Evolutionary conservation across 331 rosid species (phyloP), one percentile per base, ranked within the genome.

Genomic region (Malus hybrid): DNA sequence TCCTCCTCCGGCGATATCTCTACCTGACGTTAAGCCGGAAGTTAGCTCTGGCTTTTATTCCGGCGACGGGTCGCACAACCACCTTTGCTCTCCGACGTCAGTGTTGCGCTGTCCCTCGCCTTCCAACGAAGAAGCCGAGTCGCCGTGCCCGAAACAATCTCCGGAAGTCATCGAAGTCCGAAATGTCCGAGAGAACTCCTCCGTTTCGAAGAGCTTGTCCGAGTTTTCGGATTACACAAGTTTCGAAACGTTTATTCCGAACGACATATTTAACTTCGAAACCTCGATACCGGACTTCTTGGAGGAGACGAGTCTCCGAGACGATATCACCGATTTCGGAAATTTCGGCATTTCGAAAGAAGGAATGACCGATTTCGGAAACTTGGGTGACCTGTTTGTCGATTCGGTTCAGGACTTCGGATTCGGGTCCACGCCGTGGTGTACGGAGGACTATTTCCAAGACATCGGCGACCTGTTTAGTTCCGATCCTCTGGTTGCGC

Each of bases 391-490:
- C 39, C 32, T 60, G 16, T 79, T 90, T 10, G 48, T 80, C 19
- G 79, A 73, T 75, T 50, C 86, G 3, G 29, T 13, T 34, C 82
- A 80, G 65, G 83, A 80, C 34, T 79, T 87, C 50, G 90, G 88
- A 18, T 88, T 83, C n/a, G 83, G 90, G 1, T 65, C 78, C 6
- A 5, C 62, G 4, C 34, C 75, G 36, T 78, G 70, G 65, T 75
- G 36, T 14, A 48, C 22, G 52, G 80, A 84, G 67, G 85, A 86
- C 75, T 78, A 76, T 70, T 92, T 92, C 22, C 97, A 92, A 84
- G 99, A 95, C 48, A 89, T 95, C 80, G 91, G 88, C 19, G 99
- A 95, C 76, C 70, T 95, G 7, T 92, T 95, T 73, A 79, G 79
- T 44, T 79, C 90, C 1, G 97, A 92, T 76, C 81, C 93, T 36